Conservation (phyloP, 768 basidiomycete genomes). For the Lyophyllum semitale region DNA sequence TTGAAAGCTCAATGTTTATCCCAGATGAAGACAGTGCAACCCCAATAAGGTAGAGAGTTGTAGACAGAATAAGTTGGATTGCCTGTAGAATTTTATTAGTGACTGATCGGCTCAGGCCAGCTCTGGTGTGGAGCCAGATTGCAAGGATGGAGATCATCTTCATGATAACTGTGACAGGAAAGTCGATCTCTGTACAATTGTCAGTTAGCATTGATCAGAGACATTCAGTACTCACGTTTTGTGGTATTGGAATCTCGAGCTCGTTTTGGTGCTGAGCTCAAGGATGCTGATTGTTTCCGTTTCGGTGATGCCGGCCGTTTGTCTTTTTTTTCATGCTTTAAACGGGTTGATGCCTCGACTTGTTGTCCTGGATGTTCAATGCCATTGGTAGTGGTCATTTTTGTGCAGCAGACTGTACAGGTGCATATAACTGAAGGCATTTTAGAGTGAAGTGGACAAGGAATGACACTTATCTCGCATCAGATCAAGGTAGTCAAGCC, state of each 20-base stretch:
- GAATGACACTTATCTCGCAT: too few species aligned
- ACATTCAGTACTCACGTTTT: neutral
- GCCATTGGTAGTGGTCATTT: neutral
- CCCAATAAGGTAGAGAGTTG: conserved; percentile 10
- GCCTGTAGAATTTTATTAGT: conserved; percentile 20
- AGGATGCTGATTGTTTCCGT: neutral
- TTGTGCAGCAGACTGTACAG: neutral
- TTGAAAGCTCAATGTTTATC: conserved; percentile 3
- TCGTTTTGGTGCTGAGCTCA: neutral
- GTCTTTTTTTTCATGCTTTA: neutral
- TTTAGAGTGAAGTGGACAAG: neutral
- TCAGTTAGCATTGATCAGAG: neutral
- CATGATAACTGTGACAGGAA: neutral
- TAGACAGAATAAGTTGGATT: conserved; percentile 19
- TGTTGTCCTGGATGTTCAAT: neutral
- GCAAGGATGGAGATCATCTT: conserved; percentile 17
- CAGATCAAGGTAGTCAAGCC: too few species aligned
- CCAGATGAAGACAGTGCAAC: conserved; percentile 12
- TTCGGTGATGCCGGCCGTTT: neutral
- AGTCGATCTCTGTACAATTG: neutral
- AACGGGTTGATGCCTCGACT: neutral
- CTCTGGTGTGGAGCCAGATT: conserved; percentile 23
- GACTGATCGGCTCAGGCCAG: conserved; percentile 19
- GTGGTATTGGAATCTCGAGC: neutral
- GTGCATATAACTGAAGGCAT: neutral